These are phyloP conservation scores for Hymenoscyphus fructigenus DNA, from an alignment of 2,329 filamentous ascomycete genomes.

Conservation along the genomic window DNA sequence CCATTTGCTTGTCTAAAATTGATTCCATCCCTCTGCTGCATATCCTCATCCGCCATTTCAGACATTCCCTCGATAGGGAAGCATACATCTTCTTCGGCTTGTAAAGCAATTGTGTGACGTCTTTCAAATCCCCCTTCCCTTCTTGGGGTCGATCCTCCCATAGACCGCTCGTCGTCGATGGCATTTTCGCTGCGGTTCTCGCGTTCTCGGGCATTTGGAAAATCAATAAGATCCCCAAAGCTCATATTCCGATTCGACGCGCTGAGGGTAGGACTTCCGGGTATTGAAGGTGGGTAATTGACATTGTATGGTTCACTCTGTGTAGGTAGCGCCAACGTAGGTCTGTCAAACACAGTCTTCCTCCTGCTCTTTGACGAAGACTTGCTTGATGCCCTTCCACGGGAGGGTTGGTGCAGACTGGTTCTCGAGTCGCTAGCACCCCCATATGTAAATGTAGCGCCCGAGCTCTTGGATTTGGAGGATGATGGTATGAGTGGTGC, in stretches of 20 bases:
- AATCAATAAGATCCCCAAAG: slow-evolving; percentile 69
- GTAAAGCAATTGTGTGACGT: slow-evolving; percentile 59
- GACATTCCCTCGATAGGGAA: slow-evolving; percentile 80
- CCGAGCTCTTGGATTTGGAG: slow-evolving; percentile 37
- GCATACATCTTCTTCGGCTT: slow-evolving; percentile 85
- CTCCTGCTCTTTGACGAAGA: slow-evolving; percentile 46
- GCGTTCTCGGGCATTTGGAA: slow-evolving; percentile 39
- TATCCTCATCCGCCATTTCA: slow-evolving; percentile 77
- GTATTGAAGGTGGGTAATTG: slow-evolving; percentile 68
- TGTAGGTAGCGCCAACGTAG: slow-evolving; percentile 22
- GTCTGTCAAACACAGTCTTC: slow-evolving; percentile 34
- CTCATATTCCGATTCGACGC: slow-evolving; percentile 52
- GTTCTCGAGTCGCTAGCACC: background rate
- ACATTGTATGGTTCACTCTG: slow-evolving; percentile 54
- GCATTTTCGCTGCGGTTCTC: slow-evolving; percentile 27
- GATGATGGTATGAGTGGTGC: slow-evolving; percentile 54
- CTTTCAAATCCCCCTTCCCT: slow-evolving; percentile 36
- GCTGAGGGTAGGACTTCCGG: slow-evolving; percentile 57
- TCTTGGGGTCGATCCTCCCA: slow-evolving; percentile 25
- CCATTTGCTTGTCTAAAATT: slow-evolving; percentile 33
- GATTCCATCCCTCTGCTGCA: slow-evolving; percentile 47
- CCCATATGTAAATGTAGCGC: slow-evolving; percentile 23
- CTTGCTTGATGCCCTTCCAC: slow-evolving; percentile 35
- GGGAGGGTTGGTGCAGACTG: slow-evolving; percentile 36
- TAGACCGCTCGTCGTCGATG: slow-evolving; percentile 36